Conservation (phyloP, 2,329 filamentous ascomycete genomes). For the Sarocladium oryzae region DNA sequence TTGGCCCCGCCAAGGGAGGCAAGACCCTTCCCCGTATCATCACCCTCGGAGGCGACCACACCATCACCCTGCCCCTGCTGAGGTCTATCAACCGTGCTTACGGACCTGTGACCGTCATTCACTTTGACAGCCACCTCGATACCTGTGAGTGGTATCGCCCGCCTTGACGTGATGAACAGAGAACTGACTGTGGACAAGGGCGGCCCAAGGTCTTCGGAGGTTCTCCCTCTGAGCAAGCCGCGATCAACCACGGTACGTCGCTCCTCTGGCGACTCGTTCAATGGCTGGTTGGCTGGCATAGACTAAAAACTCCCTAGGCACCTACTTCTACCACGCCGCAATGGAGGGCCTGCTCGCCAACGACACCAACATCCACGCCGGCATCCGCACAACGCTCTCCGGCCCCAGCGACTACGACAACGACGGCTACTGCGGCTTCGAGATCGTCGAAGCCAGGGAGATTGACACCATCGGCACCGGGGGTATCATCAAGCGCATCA, state of each 20-base stretch:
- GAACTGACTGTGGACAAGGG: conserved; percentile 38
- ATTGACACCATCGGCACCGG: conserved; percentile 74
- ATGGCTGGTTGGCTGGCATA: too few relatives aligned
- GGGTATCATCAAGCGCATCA: conserved; percentile 65
- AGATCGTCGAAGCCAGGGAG: conserved; percentile 78
- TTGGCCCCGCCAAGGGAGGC: conserved; percentile 63
- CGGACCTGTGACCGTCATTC: conserved; percentile 54
- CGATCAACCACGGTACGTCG: conserved; percentile 62
- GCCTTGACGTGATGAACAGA: conserved; percentile 14
- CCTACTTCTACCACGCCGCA: conserved; percentile 79
- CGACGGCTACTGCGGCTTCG: conserved; percentile 77
- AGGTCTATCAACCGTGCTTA: conserved; percentile 55
- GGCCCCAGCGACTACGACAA: conserved; percentile 78
- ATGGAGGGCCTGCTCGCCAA: conserved; percentile 73
- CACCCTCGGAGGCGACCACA: conserved; percentile 63
- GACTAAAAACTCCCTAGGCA: conserved; percentile 63
- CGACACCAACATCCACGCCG: conserved; percentile 81
- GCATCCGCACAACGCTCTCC: conserved; percentile 75
- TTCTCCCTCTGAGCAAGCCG: conserved; percentile 66
- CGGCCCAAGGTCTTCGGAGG: conserved; percentile 82
- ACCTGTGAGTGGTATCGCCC: conserved; percentile 46
- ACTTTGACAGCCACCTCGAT: conserved; percentile 59
- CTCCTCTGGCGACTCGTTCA: too few relatives aligned
- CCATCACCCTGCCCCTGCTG: conserved; percentile 54
- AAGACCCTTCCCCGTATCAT: conserved; percentile 76